These are phyloP conservation scores for Periglandula ipomoeae DNA, from an alignment of 2,329 filamentous ascomycete genomes.

Conservation along the genomic window DNA sequence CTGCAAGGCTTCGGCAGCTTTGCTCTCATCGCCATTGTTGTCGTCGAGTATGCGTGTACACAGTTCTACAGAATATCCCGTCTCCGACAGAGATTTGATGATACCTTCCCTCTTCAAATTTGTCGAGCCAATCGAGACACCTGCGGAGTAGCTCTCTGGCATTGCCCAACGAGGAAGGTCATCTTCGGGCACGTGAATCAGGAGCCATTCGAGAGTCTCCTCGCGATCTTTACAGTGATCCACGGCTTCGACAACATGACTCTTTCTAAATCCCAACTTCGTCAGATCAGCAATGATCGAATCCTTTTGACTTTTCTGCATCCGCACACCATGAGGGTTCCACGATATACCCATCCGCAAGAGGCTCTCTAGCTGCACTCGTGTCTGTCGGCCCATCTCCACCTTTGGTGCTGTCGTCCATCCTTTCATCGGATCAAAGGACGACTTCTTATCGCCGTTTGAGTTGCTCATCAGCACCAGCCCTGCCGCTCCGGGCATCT, in stretches of 20 bases:
- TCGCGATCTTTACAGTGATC: slow-evolving; percentile 83
- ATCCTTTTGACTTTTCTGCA: slow-evolving; percentile 48
- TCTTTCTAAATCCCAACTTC: slow-evolving; percentile 76
- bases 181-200: slow-evolving; percentile 95
- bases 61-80: slow-evolving; percentile 78
- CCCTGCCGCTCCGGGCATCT: slow-evolving; percentile 49
- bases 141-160: slow-evolving; percentile 84
- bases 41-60: slow-evolving; percentile 70
- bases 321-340: slow-evolving; percentile 70
- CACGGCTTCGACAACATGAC: slow-evolving; percentile 81
- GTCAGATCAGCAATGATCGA: slow-evolving; percentile 63
- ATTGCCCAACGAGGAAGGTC: slow-evolving; percentile 89
- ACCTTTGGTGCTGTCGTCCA: slow-evolving; percentile 85
- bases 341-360: slow-evolving; percentile 72
- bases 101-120: slow-evolving; percentile 74
- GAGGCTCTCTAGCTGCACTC: slow-evolving; percentile 69
- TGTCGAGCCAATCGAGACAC: slow-evolving; percentile 74
- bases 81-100: slow-evolving; percentile 70
- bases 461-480: slow-evolving; percentile 41
- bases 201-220: slow-evolving; percentile 88
- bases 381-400: slow-evolving; percentile 79
- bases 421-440: slow-evolving; percentile 51
- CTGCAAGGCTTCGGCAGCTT: slow-evolving; percentile 74
- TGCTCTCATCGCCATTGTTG: slow-evolving; percentile 61
- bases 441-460: slow-evolving; percentile 20